These are phyloP conservation scores for Neocallimastix lanati DNA, from an alignment of 192 early-diverging fungal genomes.

Conservation along the genomic window DNA sequence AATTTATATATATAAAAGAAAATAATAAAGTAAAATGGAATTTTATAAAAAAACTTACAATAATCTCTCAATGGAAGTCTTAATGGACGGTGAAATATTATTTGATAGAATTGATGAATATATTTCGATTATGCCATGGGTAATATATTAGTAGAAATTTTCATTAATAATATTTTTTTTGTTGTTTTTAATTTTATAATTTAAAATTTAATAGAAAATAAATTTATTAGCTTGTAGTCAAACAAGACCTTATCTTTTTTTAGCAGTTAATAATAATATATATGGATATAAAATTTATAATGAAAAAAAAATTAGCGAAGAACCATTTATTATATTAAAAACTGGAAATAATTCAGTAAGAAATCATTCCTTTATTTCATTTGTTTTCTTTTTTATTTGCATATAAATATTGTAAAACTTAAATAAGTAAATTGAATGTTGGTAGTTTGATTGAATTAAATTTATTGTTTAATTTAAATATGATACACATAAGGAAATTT, in stretches of 20 bases:
- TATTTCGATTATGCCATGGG: neutral
- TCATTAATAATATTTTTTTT: neutral
- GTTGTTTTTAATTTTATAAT: too few relatives aligned
- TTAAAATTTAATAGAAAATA: neutral
- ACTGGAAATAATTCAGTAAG: neutral
- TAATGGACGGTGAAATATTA: neutral
- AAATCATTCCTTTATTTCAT: too few relatives aligned
- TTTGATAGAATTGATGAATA: neutral
- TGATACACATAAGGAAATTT: too few relatives aligned
- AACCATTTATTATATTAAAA: neutral
- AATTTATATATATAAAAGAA: too few relatives aligned
- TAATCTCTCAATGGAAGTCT: neutral
- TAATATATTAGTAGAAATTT: neutral
- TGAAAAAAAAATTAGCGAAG: neutral
- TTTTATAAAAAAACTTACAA: neutral
- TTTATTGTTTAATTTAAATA: too few relatives aligned
- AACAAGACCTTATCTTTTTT: neutral
- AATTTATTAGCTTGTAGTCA: neutral
- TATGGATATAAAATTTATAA: neutral
- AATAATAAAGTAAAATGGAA: neutral
- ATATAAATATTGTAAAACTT: too few relatives aligned
- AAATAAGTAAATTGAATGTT: too few relatives aligned
- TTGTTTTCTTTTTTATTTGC: too few relatives aligned
- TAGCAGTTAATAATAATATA: neutral
- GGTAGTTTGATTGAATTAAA: too few relatives aligned